Conservation (phyloP, 2,329 filamentous ascomycete genomes). For the Hymenoscyphus scutula region DNA sequence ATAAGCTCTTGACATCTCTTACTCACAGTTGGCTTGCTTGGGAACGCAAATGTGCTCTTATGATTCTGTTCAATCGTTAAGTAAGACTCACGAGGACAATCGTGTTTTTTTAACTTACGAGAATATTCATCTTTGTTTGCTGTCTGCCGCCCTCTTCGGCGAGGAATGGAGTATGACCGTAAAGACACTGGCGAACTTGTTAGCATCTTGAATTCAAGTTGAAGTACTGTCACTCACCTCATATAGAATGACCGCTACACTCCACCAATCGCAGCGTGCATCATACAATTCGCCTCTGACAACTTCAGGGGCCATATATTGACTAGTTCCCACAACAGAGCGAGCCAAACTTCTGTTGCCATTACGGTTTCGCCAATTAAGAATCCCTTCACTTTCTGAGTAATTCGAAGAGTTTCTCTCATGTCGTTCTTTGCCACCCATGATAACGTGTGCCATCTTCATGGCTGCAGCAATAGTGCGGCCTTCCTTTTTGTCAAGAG, state of each 20-base stretch:
- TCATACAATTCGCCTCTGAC: slow-evolving; percentile 81
- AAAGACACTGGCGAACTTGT: slow-evolving; percentile 62
- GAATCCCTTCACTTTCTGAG: slow-evolving; percentile 47
- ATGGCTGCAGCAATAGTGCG: slow-evolving; percentile 41
- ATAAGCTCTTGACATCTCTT: slow-evolving; percentile 76
- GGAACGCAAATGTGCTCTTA: slow-evolving; percentile 67
- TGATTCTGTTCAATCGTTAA: slow-evolving; percentile 58
- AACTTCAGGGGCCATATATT: slow-evolving; percentile 98
- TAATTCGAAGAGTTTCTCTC: slow-evolving; percentile 36
- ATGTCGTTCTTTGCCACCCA: slow-evolving; percentile 40
- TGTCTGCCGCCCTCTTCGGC: slow-evolving; percentile 70
- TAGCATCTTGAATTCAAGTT: neutral
- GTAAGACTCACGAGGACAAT: neutral
- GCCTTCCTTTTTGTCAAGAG: slow-evolving; percentile 62
- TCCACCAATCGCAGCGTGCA: slow-evolving; percentile 95
- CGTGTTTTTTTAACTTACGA: slow-evolving; percentile 59
- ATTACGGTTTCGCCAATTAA: slow-evolving; percentile 68
- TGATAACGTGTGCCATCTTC: slow-evolving; percentile 41
- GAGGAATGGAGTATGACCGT: slow-evolving; percentile 87
- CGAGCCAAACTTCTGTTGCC: slow-evolving; percentile 71
- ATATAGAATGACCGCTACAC: slow-evolving; percentile 88
- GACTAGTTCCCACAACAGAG: slow-evolving; percentile 90
- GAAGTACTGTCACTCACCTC: slow-evolving; percentile 51
- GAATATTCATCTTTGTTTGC: slow-evolving; percentile 81
- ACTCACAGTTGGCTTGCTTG: slow-evolving; percentile 62